Conservation (phyloP, 75 land plant species). For the Sequoia sempervirens region DNA sequence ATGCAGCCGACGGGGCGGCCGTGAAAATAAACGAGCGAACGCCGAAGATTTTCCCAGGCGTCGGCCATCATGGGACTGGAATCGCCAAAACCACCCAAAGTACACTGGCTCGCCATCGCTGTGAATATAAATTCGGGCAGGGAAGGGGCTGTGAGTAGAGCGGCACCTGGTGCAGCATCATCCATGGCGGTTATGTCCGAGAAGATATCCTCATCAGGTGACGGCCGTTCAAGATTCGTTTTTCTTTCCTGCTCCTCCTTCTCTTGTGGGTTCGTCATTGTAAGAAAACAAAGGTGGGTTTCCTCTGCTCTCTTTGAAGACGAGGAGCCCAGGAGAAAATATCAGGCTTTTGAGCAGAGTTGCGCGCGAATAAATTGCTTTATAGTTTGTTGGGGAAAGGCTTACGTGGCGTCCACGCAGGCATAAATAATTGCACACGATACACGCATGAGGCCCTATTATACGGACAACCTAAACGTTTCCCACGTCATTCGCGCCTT, state of each 20-base stretch:
- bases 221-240: neutral
- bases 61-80: slow-evolving; percentile 39
- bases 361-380: neutral
- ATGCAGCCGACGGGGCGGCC: slow-evolving; percentile 67
- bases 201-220: neutral
- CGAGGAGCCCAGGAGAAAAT: neutral
- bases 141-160: neutral
- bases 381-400: neutral
- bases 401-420: neutral
- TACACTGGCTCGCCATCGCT: neutral
- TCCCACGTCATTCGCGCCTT: neutral
- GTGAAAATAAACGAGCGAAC: slow-evolving; percentile 51
- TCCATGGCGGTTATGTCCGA: neutral
- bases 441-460: neutral
- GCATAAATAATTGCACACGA: neutral
- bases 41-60: slow-evolving; percentile 62
- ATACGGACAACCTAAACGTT: neutral
- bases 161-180: neutral
- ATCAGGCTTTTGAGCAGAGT: neutral
- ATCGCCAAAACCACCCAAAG: neutral
- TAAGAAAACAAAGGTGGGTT: neutral
- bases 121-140: neutral
- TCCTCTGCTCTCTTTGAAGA: neutral
- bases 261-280: neutral
- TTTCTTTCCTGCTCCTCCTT: neutral